Percentiles rank a stretch among this genome's conserved stretches.
phyloP scores from a whole-genome alignment of 2,329 filamentous ascomycete genomes.

The Beauveria sp. region DNA sequence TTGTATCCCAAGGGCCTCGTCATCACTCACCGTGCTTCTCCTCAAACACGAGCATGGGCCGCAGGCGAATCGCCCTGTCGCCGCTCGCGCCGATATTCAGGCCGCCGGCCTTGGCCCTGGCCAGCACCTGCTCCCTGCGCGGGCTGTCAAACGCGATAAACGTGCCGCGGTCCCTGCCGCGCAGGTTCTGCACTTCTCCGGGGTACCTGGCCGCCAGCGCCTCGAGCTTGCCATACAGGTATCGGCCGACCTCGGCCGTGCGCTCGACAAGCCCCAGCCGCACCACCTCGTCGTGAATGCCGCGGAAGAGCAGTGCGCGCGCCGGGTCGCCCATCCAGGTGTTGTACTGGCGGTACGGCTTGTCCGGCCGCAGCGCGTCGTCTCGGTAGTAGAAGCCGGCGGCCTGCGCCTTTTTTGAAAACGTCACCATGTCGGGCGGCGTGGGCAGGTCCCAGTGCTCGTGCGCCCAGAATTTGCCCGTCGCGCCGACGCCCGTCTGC shows the following conservation, averaged over 20 bases:
- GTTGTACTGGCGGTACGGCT: conserved; percentile 93
- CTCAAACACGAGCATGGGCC: conserved; percentile 12
- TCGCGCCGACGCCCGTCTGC: conserved; percentile 87
- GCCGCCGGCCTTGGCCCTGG: conserved; percentile 28
- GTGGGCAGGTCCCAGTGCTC: conserved; percentile 80
- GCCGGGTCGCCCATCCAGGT: conserved; percentile 95
- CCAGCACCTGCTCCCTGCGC: conserved; percentile 69
- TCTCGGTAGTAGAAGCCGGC: conserved; percentile 89
- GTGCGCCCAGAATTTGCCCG: conserved; percentile 93
- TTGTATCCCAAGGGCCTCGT: neutral
- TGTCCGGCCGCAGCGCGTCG: conserved; percentile 73
- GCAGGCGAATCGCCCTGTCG: conserved; percentile 10
- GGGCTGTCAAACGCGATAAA: conserved; percentile 90
- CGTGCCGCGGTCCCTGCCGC: conserved; percentile 81
- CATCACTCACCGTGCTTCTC: conserved; percentile 11
- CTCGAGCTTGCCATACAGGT: conserved; percentile 66
- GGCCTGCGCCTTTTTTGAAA: conserved; percentile 91
- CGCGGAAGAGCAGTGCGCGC: conserved; percentile 76
- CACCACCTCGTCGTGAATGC: conserved; percentile 76
- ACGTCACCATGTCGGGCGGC: conserved; percentile 89
- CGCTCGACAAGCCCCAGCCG: conserved; percentile 66
- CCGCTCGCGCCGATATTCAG: conserved; percentile 12
- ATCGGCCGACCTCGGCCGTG: conserved; percentile 70
- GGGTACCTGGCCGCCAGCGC: conserved; percentile 63
- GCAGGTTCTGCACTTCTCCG: conserved; percentile 69